Conservation (phyloP, 208 protist species). For the Sergeia podlipaevii region DNA sequence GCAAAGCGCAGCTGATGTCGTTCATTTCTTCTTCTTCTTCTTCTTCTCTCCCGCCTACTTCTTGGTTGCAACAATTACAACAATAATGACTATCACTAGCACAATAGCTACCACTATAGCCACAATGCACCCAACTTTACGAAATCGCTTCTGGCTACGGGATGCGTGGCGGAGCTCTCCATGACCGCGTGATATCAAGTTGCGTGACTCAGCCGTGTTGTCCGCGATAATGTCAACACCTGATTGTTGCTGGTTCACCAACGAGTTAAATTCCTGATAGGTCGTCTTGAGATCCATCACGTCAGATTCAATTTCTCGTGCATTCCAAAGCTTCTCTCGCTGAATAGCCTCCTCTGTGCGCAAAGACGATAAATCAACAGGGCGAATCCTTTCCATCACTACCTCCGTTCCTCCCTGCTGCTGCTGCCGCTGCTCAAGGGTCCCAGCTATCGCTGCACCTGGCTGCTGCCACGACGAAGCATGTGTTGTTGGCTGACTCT, state of each 20-base stretch:
- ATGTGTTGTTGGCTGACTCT: neutral
- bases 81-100: constrained; percentile 45
- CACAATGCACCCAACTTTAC: constrained; percentile 63
- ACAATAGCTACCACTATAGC: constrained; percentile 50
- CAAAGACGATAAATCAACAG: constrained; percentile 53
- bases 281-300: constrained; percentile 69
- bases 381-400: constrained; percentile 35
- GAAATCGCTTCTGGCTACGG: constrained; percentile 36
- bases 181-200: constrained; percentile 54
- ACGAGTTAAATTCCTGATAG: constrained; percentile 71
- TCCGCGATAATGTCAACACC: constrained; percentile 42
- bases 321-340: constrained; percentile 60
- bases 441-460: neutral
- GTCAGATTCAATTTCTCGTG: constrained; percentile 67
- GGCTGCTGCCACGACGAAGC: constrained; percentile 1
- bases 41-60: no score
- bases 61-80: constrained; percentile 28
- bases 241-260: constrained; percentile 68
- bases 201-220: constrained; percentile 50
- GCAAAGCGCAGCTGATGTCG: neutral
- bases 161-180: constrained; percentile 55
- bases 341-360: constrained; percentile 73
- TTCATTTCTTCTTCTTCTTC: neutral
- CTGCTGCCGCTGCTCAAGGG: constrained; percentile 3
- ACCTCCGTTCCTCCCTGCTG: constrained; percentile 35